Base-by-base conservation (phyloP, 1,139 yeast species). In the Sugiyamaella neomexicana region DNA sequence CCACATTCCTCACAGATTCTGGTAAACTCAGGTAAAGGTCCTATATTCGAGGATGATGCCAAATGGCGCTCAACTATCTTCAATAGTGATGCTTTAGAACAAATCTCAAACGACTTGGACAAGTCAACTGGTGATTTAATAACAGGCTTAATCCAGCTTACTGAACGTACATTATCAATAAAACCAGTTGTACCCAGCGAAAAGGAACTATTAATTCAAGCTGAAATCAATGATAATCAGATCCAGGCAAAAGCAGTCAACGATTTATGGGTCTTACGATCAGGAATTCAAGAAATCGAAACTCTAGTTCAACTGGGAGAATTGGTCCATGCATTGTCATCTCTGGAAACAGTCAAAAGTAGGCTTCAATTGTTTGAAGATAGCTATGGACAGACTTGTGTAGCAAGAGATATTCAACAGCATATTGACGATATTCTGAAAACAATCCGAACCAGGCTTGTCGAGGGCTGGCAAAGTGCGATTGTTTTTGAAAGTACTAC, bases 251-350 rank as follows among this genome's bases (percentile, higher is more conserved):
- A 39, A 4, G 64, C 64, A 7, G 50, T 66, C 44, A 62, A 64
- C 44, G 62, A 62, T 15, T 53, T 66, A 20, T 65, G 68, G 69
- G 61, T 65, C n/a, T 53, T 68, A 13, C 60, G 66, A 16, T 58
- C 66, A 5, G 70, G 68, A 2, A 57, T 67, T 45, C 63, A 63
- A 42, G 71, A 68, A 51, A 62, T 63, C 10, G 58, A 61, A 2
- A 59, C 62, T 5, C 54, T 68, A n/a, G 41, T 52, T 5, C 65
- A 62, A 15, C 50, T 65, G 12, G 68, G 65, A 15, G 69, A 68
- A 34, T 46, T 61, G 12, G 57, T 60, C 1, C 59, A 63, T 9
- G 66, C 70, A 1, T 45, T 62, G 27, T 55, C 62, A 8, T 65
- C 69, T 1, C 38, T 68, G 23, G 65, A 60, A 1, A 59, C 55